Conservation (phyloP, 1,284 basidiomycete species). For the Sanghuangporus baumii region DNA sequence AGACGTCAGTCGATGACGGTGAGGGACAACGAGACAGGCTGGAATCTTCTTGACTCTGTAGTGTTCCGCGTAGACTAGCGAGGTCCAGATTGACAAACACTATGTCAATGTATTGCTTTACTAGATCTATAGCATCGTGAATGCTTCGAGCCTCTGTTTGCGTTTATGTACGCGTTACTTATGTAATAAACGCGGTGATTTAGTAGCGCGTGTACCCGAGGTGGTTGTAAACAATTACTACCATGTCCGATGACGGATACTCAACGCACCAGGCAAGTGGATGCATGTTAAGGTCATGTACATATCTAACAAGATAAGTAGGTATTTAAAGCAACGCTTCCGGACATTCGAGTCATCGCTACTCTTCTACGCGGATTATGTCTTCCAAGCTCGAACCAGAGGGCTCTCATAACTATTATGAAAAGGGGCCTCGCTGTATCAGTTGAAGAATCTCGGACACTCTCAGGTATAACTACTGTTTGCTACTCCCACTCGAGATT, state of each 20-base stretch:
- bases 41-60: not conserved
- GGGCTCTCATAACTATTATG: constrained; percentile 15
- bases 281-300: not conserved
- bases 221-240: not conserved
- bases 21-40: not conserved
- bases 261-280: not conserved
- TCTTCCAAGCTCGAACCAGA: constrained; percentile 10
- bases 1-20: not conserved
- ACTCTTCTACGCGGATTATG: constrained; percentile 15
- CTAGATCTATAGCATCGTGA: not conserved
- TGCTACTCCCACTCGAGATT: not conserved
- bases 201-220: not conserved
- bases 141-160: not conserved
- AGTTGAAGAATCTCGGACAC: constrained; percentile 14
- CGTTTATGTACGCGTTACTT: constrained; percentile 4
- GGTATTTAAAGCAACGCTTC: constrained; percentile 15
- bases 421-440: constrained; percentile 7
- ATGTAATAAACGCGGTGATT: not conserved
- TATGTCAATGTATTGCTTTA: too few relatives aligned
- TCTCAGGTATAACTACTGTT: not conserved
- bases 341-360: constrained; percentile 16
- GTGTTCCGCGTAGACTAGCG: not conserved
- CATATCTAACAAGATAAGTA: not conserved
- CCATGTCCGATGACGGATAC: constrained; percentile 9
- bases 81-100: not conserved